These are phyloP conservation scores for Scenedesmus sp. DNA, from an alignment of 163 green algal genomes.

Conservation along the genomic window DNA sequence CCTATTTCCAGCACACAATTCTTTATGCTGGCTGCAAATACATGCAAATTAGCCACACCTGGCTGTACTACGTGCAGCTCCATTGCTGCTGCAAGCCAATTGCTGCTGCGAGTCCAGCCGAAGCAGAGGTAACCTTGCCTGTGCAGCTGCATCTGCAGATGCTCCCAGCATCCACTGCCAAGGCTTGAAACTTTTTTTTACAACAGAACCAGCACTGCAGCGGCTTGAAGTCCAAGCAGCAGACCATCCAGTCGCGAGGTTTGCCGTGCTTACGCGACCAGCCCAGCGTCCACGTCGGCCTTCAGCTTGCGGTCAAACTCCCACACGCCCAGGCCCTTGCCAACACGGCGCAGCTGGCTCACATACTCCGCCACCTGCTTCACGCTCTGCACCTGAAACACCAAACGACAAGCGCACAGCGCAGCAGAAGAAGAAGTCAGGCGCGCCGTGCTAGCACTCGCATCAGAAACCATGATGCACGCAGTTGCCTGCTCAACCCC, in stretches of 20 bases:
- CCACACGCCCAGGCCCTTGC: conserved; percentile 92
- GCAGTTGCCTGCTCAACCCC: no score
- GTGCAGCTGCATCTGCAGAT: background rate
- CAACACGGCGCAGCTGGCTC: conserved; percentile 91
- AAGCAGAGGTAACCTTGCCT: background rate
- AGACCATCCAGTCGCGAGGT: no score
- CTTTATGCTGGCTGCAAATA: background rate
- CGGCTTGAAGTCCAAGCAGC: background rate
- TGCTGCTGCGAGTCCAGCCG: background rate
- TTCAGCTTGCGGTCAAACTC: conserved; percentile 84
- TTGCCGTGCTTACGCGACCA: background rate
- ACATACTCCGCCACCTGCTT: conserved; percentile 94
- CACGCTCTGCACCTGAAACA: conserved; percentile 85
- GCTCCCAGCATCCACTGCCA: background rate
- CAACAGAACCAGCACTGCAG: background rate
- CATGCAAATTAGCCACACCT: background rate
- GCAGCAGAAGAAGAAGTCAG: conserved; percentile 59
- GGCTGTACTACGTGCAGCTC: background rate
- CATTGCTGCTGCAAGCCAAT: background rate
- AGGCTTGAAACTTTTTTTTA: background rate
- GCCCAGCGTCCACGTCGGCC: conserved; percentile 55
- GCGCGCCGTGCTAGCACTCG: background rate
- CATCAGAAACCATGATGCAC: background rate
- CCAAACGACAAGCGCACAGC: no score
- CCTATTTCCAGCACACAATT: background rate